phyloP scores from a whole-genome alignment of 345 rosid genomes.

The Firmiana major region DNA sequence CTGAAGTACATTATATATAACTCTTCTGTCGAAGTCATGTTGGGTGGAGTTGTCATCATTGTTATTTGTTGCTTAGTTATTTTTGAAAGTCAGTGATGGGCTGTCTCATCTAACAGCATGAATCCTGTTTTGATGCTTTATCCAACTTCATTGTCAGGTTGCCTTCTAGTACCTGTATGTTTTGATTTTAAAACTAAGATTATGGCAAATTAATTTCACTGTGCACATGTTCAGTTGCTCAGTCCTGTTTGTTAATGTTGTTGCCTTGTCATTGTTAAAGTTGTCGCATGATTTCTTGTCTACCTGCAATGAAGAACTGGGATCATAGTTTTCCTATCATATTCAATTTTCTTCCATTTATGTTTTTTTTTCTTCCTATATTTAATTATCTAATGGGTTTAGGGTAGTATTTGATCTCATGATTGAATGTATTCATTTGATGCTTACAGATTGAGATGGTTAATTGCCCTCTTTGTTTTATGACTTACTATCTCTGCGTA shows the following conservation, averaged over 20 bases:
- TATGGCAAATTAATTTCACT: conserved; percentile 7
- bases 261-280: conserved; percentile 7
- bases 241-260: conserved; percentile 3
- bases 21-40: conserved; percentile 15
- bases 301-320: neutral
- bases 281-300: neutral
- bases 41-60: conserved; percentile 8
- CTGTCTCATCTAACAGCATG: conserved; percentile 14
- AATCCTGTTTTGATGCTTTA: conserved; percentile 5
- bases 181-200: neutral
- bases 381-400: neutral
- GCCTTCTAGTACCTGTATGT: conserved; percentile 1
- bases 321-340: neutral
- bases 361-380: neutral
- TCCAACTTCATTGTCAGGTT: conserved; percentile 13
- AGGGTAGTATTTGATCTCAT: neutral
- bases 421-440: neutral
- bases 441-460: neutral
- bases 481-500: neutral
- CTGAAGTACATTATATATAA: neutral
- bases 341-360: neutral
- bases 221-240: neutral
- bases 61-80: conserved; percentile 10
- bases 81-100: conserved; percentile 9
- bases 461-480: neutral